Base-by-base conservation (phyloP, 371 early-diverging fungal species). In the Thermomucor indicae-seudaticae region DNA sequence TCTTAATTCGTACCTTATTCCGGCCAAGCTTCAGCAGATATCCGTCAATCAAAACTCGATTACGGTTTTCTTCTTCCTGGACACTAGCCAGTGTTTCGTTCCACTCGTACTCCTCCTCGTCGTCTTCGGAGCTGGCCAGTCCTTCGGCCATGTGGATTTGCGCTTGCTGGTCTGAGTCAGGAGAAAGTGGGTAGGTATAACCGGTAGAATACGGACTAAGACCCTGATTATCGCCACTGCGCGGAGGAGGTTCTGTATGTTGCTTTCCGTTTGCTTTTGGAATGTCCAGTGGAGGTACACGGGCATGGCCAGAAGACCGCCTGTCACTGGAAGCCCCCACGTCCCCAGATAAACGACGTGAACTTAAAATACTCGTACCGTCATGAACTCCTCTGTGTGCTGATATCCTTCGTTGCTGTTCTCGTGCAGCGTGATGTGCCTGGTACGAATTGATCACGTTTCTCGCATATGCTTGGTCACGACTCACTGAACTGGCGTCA, bases 21-120 rank as follows among this genome's bases (percentile, higher is more conserved):
- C 81, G 72, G 1, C 85, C 82, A 8, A 84, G 71, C 41, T 88
- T 86, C 45, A 80, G 57, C 14, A 89, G 65, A 57, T 88, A 89
- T 2, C 90, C 90, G 55, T 89, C 85, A 31, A 79, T 70, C 1
- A 88, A 56, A 0, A 89, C 85, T 34, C 71, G 49, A 38, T 70
- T 76, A 30, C 65, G 58, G 19, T 55, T 64, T 16, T 68, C 77
- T 57, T 76, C 77, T 16, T 58, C 41, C 23, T 63, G 54, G 1
- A 68, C 61, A 32, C 66, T 64, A 2, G 61, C 58, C 46, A 58
- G 60, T n/a, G n/a, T n/a, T 17, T 63, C 64, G 3, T 53, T 59
- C 2, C 60, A 51, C 25, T 55, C 58, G 25, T 45, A 51, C 30
- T 61, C 50, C 37, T 75, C 76, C 24, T 76, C 77, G 39, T 76